Evolutionary conservation across 805 yeast genomes (phyloP), one percentile per base, ranked within the genome.

Genomic region (Komagataella pseudopastoris): DNA sequence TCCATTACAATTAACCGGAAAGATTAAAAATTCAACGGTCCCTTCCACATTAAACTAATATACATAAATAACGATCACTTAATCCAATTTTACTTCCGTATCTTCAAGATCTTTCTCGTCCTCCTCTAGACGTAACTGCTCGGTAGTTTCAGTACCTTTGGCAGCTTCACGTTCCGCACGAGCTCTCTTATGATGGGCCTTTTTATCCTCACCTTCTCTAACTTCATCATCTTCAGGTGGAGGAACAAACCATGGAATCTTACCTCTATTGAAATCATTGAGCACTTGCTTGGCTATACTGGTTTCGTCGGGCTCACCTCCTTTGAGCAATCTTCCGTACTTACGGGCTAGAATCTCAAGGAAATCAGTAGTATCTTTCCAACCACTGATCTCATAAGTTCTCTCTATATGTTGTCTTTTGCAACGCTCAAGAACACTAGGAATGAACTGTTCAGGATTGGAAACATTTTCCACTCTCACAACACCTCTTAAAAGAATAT

Each of bases 381-480:
- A 91, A 2, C 97, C 98, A 53, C 85, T 80, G 51, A 91, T 78
- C 67, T 90, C 97, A 66, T 91, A 91, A 0, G 99, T 93, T 71
- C 97, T 81, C 69, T 91, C 97, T 62, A 91, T 72, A 72, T 91
- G 96, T 65, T 87, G 83, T 55, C 81, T 74, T 68, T 91, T 86
- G 69, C 97, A 90, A 62, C 91, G 88, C 51, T 71, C 77, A 60
- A 91, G 71, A 63, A 91, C 76, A 52, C 85, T 95, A 2, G 96
- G 91, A 51, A 91, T 89, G 65, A 86, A 91, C 66, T 90, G 96
- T 68, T 91, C 99, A 4, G 99, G 97, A 62, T 87, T 75, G 0
- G 95, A 79, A 49, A 93, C 98, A 63, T 91, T 96, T 66, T 91
- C 99, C n/a, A 91, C 96, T 71, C 99, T 85, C 2, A 91, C 99